These are phyloP conservation scores for Neurospora sp. DNA, from an alignment of 495 filamentous ascomycete genomes.

Conservation along the genomic window DNA sequence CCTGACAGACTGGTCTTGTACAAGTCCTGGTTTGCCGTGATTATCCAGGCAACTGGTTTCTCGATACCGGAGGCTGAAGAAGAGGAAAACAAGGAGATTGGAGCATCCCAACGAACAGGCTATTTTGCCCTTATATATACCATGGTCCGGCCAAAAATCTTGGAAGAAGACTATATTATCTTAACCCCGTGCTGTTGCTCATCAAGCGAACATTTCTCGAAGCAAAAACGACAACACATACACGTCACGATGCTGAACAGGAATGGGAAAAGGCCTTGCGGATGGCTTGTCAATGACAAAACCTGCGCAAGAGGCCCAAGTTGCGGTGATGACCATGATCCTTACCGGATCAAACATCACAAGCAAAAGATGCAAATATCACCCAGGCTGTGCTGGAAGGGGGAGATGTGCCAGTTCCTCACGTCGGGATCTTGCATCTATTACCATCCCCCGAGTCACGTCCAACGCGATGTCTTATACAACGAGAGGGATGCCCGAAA, in stretches of 20 bases:
- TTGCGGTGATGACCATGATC: neutral
- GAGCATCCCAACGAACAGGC: neutral
- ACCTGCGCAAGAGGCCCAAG: neutral
- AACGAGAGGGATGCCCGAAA: neutral
- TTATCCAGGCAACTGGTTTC: neutral
- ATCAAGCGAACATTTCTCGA: neutral
- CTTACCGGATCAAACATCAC: neutral
- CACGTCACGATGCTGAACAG: neutral
- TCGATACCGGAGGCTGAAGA: neutral
- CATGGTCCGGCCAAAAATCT: neutral
- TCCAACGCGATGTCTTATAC: neutral
- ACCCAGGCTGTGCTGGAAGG: neutral
- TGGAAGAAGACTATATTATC: neutral
- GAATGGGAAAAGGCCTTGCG: neutral
- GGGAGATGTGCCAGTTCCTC: neutral
- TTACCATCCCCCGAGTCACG: constrained; percentile 2
- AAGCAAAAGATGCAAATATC: neutral
- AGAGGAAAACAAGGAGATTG: neutral
- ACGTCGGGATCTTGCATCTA: constrained; percentile 1
- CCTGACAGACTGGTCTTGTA: neutral
- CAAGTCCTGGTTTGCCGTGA: neutral
- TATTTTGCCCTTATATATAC: neutral
- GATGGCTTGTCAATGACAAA: neutral
- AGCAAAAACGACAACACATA: neutral
- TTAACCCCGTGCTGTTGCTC: neutral